Base-by-base conservation (phyloP, 176 grass and related monocot species). In the Carex pumila region DNA sequence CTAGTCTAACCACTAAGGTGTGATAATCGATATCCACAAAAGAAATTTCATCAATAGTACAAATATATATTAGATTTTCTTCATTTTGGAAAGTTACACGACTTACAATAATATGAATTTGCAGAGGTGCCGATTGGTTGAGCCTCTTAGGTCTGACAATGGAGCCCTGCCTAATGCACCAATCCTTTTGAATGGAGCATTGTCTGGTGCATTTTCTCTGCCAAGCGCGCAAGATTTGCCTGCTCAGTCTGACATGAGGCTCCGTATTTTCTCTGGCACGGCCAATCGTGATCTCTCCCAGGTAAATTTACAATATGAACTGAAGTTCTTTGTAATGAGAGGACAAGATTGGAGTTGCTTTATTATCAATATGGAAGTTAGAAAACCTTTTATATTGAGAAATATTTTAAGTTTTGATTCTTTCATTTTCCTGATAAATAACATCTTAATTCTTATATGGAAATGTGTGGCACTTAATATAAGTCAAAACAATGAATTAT, bases 251-350 rank as follows among this genome's bases (percentile, higher is more conserved):
- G 90, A 97, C 84, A 97, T 90, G 2, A 92, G 95, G 84, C 79
- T 97, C 85, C 95, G 95, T 70, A 94, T 97, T 80, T 97, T 97
- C 84, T 94, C 92, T 31, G 95, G 95, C 82, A 97, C 92, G 3
- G 89, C 95, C 62, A 97, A 97, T 45, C 90, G 85, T 41, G 85
- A 87, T 61, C 92, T 97, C 65, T 77, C 90, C 30, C 92, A 94
- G 92, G 95, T 97, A 60, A 76, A 85, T 61, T 80, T 41, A 43
- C 30, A 36, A 68, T 85, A 7, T 78, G 57, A 12, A 18, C 15
- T 65, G 29, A 69, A 82, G 3, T 55, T 36, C 29, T 17, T 78
- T 34, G 10, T 56, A 17, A 53, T 9, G 13, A 32, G 25, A 32
- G 5, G 73, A 31, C 13, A 31, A 17, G 15, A 49, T 71, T 25